Evolutionary conservation across 306 rosid genomes (phyloP).

Genomic region (Notholithocarpus densiflorus): DNA sequence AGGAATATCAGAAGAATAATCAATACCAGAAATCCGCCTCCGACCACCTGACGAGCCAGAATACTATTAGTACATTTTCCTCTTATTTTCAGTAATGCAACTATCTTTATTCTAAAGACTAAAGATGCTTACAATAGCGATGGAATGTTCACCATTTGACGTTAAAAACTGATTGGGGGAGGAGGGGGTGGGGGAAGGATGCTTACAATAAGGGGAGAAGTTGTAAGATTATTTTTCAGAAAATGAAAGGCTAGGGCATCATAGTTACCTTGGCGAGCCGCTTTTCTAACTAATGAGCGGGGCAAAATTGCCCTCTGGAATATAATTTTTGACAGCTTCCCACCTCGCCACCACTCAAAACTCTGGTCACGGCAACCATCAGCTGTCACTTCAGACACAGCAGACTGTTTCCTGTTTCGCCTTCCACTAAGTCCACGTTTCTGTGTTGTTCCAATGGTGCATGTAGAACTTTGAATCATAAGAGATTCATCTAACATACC

Average conservation of each 20-base stretch:
- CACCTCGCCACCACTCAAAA: constrained; percentile 84
- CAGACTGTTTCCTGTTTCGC: constrained; percentile 63
- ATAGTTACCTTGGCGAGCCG: constrained; percentile 78
- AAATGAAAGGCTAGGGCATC: not conserved
- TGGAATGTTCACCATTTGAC: not conserved
- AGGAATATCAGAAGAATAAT: constrained; percentile 70
- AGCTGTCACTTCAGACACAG: constrained; percentile 50
- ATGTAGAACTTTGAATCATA: constrained; percentile 49
- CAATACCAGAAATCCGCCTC: constrained; percentile 62
- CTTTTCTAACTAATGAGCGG: constrained; percentile 50
- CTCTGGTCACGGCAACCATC: constrained; percentile 40
- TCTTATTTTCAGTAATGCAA: not conserved
- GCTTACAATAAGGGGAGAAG: not conserved
- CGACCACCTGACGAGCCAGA: constrained; percentile 60
- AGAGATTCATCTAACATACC: constrained; percentile 64
- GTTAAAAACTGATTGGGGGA: not conserved
- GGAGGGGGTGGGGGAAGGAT: not conserved
- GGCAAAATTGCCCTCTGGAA: constrained; percentile 81
- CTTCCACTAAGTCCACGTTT: constrained; percentile 68
- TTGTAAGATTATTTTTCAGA: not conserved
- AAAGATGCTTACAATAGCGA: not conserved
- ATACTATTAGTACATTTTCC: constrained; percentile 18
- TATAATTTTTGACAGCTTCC: constrained; percentile 56
- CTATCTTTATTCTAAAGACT: not conserved
- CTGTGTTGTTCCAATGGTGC: constrained; percentile 56